Evolutionary conservation across 805 yeast species (phyloP).

Genomic region (Candida maris): DNA sequence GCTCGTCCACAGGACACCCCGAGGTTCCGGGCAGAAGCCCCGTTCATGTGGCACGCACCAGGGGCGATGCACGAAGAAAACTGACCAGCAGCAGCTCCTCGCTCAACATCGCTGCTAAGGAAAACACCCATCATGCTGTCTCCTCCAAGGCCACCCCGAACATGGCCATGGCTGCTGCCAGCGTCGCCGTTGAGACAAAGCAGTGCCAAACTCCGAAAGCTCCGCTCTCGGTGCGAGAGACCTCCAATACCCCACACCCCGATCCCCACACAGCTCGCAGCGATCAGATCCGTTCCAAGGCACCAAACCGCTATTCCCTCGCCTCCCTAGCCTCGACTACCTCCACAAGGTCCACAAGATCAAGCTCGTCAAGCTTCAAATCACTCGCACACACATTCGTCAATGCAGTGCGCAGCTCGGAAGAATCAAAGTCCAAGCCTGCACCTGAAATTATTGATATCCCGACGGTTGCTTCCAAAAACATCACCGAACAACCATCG

Average conservation of each 20-base stretch:
- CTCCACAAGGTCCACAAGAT: conserved; percentile 21
- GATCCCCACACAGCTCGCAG: background rate
- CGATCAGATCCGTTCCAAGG: too few relatives aligned
- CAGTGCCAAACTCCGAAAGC: background rate
- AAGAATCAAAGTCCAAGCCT: background rate
- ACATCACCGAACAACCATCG: too few relatives aligned
- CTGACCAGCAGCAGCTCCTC: conserved; percentile 8
- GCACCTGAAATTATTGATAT: background rate
- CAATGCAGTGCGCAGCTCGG: conserved; percentile 10
- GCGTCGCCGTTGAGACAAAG: too few relatives aligned
- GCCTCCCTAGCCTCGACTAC: conserved; percentile 17
- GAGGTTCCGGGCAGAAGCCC: background rate
- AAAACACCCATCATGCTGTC: too few relatives aligned
- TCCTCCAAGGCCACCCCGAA: too few relatives aligned
- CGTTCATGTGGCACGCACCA: conserved; percentile 1
- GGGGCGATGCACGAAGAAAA: conserved; percentile 12
- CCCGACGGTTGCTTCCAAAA: background rate
- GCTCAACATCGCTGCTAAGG: conserved; percentile 1
- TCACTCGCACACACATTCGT: conserved; percentile 22
- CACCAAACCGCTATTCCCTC: conserved; percentile 6
- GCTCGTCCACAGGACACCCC: background rate
- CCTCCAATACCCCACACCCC: background rate
- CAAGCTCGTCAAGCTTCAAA: conserved; percentile 21
- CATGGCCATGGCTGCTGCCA: too few relatives aligned
- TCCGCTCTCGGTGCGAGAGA: background rate